phyloP scores from a whole-genome alignment of 257 asterid species.

The Cruciata laevipes region DNA sequence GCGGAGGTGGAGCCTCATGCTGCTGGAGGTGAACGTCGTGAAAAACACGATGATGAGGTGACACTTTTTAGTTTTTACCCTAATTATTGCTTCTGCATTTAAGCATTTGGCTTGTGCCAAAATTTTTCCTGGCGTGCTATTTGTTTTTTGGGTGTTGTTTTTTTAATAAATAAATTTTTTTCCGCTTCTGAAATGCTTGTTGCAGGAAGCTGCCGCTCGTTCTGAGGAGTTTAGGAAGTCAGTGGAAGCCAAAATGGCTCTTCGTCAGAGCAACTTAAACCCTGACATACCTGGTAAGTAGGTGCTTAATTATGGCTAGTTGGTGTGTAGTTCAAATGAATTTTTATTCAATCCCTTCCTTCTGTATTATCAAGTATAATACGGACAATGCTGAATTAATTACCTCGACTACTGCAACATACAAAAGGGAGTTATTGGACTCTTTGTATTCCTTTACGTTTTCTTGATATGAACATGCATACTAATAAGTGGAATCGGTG shows the following conservation, averaged over 20 bases:
- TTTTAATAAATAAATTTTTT: not conserved
- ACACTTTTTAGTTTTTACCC: not conserved
- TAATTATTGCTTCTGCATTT: not conserved
- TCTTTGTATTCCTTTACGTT: not conserved
- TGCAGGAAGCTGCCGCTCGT: slow-evolving; percentile 92
- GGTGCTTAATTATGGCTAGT: slow-evolving; percentile 1
- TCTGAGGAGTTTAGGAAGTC: slow-evolving; percentile 88
- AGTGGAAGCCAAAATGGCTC: slow-evolving; percentile 61
- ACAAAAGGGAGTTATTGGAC: not conserved
- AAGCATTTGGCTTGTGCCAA: not conserved
- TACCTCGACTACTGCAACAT: not conserved
- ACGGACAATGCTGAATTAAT: not conserved
- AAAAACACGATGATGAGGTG: slow-evolving; percentile 69
- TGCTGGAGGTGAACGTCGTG: slow-evolving; percentile 50
- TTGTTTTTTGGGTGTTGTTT: not conserved
- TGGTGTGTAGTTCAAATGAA: not conserved
- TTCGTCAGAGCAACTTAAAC: slow-evolving; percentile 73
- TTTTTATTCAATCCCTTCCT: not conserved
- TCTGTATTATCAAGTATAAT: not conserved
- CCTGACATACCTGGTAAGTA: slow-evolving; percentile 89
- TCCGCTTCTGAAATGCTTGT: slow-evolving; percentile 11
- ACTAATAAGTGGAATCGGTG: not conserved
- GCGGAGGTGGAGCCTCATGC: slow-evolving; percentile 43
- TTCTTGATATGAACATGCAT: not conserved
- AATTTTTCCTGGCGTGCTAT: not conserved